Evolutionary conservation across 257 asterid species (phyloP).

Genomic region (Rehmannia glutinosa): DNA sequence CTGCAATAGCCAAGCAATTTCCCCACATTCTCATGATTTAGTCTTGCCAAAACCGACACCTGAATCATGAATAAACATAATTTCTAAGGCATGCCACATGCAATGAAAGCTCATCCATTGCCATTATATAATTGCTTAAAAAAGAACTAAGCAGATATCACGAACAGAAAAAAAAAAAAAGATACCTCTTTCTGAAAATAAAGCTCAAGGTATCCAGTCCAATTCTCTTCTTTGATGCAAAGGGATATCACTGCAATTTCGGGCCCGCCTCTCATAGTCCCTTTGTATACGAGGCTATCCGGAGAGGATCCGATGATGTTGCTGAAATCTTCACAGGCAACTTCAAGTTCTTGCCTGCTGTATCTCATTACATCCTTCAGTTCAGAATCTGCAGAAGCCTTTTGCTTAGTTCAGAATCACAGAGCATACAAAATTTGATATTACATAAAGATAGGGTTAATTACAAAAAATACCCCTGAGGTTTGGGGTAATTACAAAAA

Average conservation of each 20-base stretch:
- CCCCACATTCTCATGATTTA: slow-evolving; percentile 78
- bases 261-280: slow-evolving; percentile 74
- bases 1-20: slow-evolving; percentile 78
- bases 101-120: not conserved
- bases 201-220: slow-evolving; percentile 79
- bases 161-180: not conserved
- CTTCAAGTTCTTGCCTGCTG: slow-evolving; percentile 76
- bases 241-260: slow-evolving; percentile 78
- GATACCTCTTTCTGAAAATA: slow-evolving; percentile 82
- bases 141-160: not conserved
- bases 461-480: not conserved
- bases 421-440: not conserved
- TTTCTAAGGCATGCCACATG: not conserved
- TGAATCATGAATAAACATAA: slow-evolving; percentile 23
- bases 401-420: slow-evolving; percentile 4
- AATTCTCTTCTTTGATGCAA: slow-evolving; percentile 69
- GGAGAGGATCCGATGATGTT: slow-evolving; percentile 69
- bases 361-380: slow-evolving; percentile 63
- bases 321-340: slow-evolving; percentile 96
- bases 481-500: no score
- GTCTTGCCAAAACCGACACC: slow-evolving; percentile 81
- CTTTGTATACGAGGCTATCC: slow-evolving; percentile 73
- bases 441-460: no score
- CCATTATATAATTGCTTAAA: no score
- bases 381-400: slow-evolving; percentile 58